Percentiles rank a stretch among this genome's conserved stretches.
phyloP scores from a whole-genome alignment of 371 early-diverging fungal genomes.

The Polyrhizophydium stewartii region DNA sequence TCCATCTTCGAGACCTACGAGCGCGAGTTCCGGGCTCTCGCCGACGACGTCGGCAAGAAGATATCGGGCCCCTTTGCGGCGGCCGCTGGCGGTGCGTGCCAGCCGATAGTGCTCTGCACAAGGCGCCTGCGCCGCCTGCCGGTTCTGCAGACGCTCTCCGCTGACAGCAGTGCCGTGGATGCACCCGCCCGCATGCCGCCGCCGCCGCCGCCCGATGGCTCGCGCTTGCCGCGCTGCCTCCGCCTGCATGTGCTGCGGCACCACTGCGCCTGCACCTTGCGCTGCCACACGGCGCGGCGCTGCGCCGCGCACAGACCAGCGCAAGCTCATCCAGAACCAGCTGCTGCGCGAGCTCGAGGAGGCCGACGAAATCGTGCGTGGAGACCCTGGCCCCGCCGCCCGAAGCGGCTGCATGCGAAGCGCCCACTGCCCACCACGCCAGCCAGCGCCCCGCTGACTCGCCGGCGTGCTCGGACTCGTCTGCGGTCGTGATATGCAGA shows the following conservation, averaged over 20 bases:
- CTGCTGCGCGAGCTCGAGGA: conserved; percentile 87
- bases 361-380: conserved; percentile 79
- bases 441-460: background rate
- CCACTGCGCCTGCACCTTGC: no score
- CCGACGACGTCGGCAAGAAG: conserved; percentile 55
- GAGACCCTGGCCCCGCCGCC: no score
- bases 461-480: no score
- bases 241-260: background rate
- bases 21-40: conserved; percentile 70
- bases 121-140: no score
- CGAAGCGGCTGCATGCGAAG: no score
- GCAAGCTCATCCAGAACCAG: conserved; percentile 67
- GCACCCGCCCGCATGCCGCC: background rate
- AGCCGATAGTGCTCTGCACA: background rate
- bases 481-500: no score
- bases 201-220: background rate
- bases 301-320: conserved; percentile 69
- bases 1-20: conserved; percentile 80
- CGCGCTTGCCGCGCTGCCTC: background rate
- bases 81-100: conserved; percentile 14
- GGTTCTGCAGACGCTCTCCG: no score
- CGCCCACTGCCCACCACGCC: background rate
- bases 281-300: no score
- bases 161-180: background rate
- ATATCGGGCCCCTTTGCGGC: conserved; percentile 38